Evolutionary conservation across 192 early-diverging fungal species (phyloP), one percentile per base, ranked within the genome.

Genomic region (Dimargaris cristalligena): DNA sequence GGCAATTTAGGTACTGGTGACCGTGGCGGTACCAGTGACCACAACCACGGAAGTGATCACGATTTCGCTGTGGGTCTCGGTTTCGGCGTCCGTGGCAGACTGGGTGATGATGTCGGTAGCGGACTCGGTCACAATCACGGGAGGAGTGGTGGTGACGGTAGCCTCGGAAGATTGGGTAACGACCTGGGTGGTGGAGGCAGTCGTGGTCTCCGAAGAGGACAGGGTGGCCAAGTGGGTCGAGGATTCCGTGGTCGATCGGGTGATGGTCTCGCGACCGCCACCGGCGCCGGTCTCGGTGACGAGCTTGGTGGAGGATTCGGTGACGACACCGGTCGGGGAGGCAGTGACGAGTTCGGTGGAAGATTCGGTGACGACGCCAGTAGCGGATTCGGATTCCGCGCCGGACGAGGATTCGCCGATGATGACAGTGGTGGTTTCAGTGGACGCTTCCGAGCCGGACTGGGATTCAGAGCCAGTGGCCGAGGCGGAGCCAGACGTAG

Each of bases 81-180:
- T 3, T 22, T 50, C 22, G 44, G 63, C n/a, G 23, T 61, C 65
- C 56, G 52, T 46, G 6, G 35, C 14, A 13, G 29, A 41, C 25
- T 32, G 20, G 13, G 54, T 52, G 25, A 55, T 35, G 28, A 46
- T 54, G 8, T 59, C 58, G 22, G 56, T 30, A 1, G 33, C 23
- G 18, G 63, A 48, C 18, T 55, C 26, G 29, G 62, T 26, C 46
- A 61, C 64, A 0, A 54, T 33, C 6, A 44, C 3, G 26, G 32
- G 16, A 18, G 51, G 20, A 28, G 48, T 54, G 32, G 33, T 52
- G 16, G 60, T 44, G 3, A 22, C 38, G 35, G 44, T 29, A 32
- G 61, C 51, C 51, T 62, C 58, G 23, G 45, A 61, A 6, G 34
- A 28, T 34, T 58, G 29, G 46, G 62, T n/a, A 35, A 48, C 54